Conservation (phyloP, 257 asterid genomes). For the Anisodus acutangulus region DNA sequence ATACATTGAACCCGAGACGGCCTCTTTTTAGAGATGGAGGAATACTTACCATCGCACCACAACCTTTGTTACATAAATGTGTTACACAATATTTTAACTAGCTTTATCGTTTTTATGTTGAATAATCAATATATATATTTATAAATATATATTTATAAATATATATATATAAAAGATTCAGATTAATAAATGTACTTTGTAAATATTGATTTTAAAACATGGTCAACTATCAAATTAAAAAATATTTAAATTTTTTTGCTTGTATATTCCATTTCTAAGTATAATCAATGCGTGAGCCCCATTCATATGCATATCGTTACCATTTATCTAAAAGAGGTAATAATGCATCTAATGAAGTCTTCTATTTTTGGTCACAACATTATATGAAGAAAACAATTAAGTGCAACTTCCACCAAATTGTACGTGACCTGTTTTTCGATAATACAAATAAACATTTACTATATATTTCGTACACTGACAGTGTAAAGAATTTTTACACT, state of each 20-base stretch:
- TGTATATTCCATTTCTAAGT: neutral
- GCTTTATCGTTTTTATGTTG: neutral
- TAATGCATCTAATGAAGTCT: neutral
- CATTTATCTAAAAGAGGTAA: slow-evolving; percentile 20
- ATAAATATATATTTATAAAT: neutral
- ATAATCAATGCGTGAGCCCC: neutral
- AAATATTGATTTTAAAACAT: too few relatives aligned
- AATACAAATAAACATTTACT: neutral
- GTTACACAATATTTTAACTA: neutral
- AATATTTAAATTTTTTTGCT: neutral
- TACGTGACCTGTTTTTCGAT: neutral
- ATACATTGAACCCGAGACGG: too few relatives aligned
- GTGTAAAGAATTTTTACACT: neutral
- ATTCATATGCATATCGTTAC: neutral
- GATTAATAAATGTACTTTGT: neutral
- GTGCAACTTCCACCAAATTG: slow-evolving; percentile 5
- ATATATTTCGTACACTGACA: neutral
- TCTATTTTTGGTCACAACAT: neutral
- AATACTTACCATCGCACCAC: neutral
- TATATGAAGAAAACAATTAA: neutral
- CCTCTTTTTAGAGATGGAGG: neutral
- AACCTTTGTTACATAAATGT: neutral
- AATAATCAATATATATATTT: neutral
- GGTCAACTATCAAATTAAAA: neutral
- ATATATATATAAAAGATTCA: neutral